These are phyloP conservation scores for Ceratocystiopsis sp. DNA, from an alignment of 2,329 filamentous ascomycete genomes.

Conservation along the genomic window DNA sequence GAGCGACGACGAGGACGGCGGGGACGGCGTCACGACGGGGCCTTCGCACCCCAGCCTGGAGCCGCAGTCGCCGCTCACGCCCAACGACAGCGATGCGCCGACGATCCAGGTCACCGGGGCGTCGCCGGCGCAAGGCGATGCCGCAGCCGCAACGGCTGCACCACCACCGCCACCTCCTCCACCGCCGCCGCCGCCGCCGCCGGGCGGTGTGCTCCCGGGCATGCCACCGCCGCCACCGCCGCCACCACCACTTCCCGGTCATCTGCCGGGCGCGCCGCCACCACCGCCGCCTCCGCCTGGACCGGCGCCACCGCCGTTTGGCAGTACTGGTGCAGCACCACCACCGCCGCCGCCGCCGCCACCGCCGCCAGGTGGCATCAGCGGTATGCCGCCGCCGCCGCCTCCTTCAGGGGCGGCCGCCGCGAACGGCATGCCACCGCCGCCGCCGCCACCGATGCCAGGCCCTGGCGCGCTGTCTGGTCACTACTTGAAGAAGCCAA, in stretches of 20 bases:
- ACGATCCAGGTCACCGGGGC: slow-evolving; percentile 39
- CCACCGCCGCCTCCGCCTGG: slow-evolving; percentile 22
- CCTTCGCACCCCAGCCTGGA: slow-evolving; percentile 62
- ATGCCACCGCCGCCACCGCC: slow-evolving; percentile 30
- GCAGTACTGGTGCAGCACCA: slow-evolving; percentile 17
- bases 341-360: slow-evolving; percentile 17
- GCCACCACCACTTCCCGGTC: slow-evolving; percentile 23
- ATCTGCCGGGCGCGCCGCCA: slow-evolving; percentile 13
- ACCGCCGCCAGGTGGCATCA: slow-evolving; percentile 18
- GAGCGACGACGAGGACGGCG: slow-evolving; percentile 49
- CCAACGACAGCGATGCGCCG: slow-evolving; percentile 40
- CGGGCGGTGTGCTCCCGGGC: slow-evolving; percentile 24
- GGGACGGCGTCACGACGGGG: slow-evolving; percentile 52
- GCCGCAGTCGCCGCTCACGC: slow-evolving; percentile 50
- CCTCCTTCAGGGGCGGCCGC: slow-evolving; percentile 22
- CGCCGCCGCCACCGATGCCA: slow-evolving; percentile 25
- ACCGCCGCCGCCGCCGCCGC: slow-evolving; percentile 23
- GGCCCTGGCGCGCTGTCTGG: slow-evolving; percentile 53
- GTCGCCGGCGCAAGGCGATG: background rate
- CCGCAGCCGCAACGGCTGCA: too few species aligned
- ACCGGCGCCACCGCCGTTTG: slow-evolving; percentile 30
- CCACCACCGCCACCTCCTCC: slow-evolving; percentile 12
- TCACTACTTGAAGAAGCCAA: slow-evolving; percentile 53
- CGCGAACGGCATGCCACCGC: slow-evolving; percentile 9
- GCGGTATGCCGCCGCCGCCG: slow-evolving; percentile 19